These are phyloP conservation scores for Candida silvatica DNA, from an alignment of 805 yeast species.

Conservation along the genomic window DNA sequence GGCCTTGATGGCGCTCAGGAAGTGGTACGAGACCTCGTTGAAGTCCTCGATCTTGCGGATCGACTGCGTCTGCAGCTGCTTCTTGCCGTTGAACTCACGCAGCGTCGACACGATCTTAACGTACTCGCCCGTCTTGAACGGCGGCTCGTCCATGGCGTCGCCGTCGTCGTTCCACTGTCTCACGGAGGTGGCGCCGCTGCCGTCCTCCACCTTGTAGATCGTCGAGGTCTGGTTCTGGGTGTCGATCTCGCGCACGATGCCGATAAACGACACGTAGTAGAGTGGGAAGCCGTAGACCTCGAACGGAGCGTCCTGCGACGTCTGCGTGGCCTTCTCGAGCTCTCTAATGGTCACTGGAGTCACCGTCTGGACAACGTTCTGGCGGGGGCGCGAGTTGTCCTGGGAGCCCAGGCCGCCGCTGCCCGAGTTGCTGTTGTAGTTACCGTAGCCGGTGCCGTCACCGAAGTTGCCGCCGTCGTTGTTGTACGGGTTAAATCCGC, in stretches of 20 bases:
- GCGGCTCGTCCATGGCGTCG: slow-evolving; percentile 19
- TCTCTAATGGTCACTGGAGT: slow-evolving; percentile 73
- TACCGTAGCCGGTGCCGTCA: slow-evolving; percentile 29
- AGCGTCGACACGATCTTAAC: slow-evolving; percentile 51
- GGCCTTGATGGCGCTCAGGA: slow-evolving; percentile 50
- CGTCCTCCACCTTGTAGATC: slow-evolving; percentile 62
- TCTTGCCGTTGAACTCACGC: slow-evolving; percentile 54
- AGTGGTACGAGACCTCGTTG: slow-evolving; percentile 63
- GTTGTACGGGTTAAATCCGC: slow-evolving; percentile 11
- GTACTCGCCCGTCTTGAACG: slow-evolving; percentile 42
- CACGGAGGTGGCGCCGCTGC: slow-evolving; percentile 60
- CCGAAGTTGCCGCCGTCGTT: slow-evolving; percentile 24
- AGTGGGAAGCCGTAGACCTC: slow-evolving; percentile 50
- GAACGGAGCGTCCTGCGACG: slow-evolving; percentile 62
- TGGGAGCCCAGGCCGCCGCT: slow-evolving; percentile 21
- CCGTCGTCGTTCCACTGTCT: slow-evolving; percentile 44
- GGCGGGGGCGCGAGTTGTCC: slow-evolving; percentile 14
- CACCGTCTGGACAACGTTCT: slow-evolving; percentile 25
- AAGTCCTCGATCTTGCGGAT: slow-evolving; percentile 50
- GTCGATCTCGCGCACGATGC: slow-evolving; percentile 56
- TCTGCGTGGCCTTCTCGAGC: slow-evolving; percentile 48
- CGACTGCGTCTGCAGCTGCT: slow-evolving; percentile 55
- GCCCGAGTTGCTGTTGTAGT: slow-evolving; percentile 16
- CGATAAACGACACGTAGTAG: slow-evolving; percentile 57
- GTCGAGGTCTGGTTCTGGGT: slow-evolving; percentile 49